A percentile compares a stretch with the other conserved stretches of the same genome.
Conservation (phyloP, 129 eudicot genomes). For the Ambrosia artemisiifolia region DNA sequence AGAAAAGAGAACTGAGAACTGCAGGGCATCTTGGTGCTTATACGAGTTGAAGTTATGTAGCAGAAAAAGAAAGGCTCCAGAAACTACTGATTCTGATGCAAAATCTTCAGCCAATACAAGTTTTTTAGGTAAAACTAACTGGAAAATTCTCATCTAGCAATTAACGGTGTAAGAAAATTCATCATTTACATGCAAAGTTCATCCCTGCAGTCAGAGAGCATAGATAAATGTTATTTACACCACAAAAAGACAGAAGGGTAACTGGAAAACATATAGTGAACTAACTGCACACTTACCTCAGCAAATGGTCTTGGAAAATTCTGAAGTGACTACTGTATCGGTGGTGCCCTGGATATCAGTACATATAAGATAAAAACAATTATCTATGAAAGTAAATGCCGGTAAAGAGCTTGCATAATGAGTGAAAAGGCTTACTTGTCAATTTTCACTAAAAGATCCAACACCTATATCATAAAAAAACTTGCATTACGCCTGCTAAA, state of each 20-base stretch:
- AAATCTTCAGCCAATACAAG: conserved; percentile 30
- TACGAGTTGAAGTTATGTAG: conserved; percentile 11
- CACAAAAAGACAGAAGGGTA: not conserved
- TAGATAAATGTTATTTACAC: conserved; percentile 7
- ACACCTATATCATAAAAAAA: conserved; percentile 56
- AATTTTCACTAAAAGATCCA: conserved; percentile 63
- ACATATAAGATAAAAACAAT: conserved; percentile 23
- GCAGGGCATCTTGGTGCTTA: conserved; percentile 47
- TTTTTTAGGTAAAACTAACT: conserved; percentile 34
- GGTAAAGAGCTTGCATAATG: not conserved
- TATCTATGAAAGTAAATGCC: not conserved
- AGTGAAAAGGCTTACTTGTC: conserved; percentile 49
- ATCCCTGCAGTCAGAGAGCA: conserved; percentile 38
- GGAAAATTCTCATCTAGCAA: conserved; percentile 39
- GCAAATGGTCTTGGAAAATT: conserved; percentile 30
- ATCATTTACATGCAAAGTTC: conserved; percentile 42
- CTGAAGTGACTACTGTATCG: conserved; percentile 40
- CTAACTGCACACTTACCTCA: conserved; percentile 36
- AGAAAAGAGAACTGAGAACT: conserved; percentile 32
- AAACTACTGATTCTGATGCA: conserved; percentile 22
- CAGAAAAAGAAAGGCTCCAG: conserved; percentile 29
- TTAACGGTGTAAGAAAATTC: conserved; percentile 31
- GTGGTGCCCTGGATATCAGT: conserved; percentile 38
- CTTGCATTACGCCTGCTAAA: conserved; percentile 60
- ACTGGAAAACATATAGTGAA: not conserved